Conservation (phyloP, 495 filamentous ascomycete species). For the Patellaria atrata region DNA sequence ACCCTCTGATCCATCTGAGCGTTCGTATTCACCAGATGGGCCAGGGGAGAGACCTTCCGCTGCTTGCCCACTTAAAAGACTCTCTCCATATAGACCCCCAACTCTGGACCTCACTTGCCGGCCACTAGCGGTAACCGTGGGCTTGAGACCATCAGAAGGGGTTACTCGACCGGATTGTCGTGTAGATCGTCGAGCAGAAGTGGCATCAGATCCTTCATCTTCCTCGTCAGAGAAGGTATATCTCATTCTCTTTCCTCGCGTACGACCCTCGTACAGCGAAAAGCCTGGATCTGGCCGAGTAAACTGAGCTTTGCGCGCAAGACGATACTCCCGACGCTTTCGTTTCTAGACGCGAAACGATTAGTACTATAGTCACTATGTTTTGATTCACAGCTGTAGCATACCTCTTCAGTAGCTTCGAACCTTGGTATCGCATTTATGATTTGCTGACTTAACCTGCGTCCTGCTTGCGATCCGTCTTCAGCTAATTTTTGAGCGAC, state of each 20-base stretch:
- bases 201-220: conserved; percentile 46
- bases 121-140: conserved; percentile 80
- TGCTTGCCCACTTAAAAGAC: conserved; percentile 39
- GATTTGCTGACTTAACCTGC: conserved; percentile 63
- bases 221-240: conserved; percentile 94
- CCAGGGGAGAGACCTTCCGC: conserved; percentile 19
- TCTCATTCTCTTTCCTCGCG: conserved; percentile 84
- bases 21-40: conserved; percentile 20
- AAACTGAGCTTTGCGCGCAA: conserved; percentile 75
- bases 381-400: too few species aligned
- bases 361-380: conserved; percentile 2
- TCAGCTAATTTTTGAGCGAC: conserved; percentile 58
- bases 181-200: conserved; percentile 52
- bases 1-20: conserved; percentile 23
- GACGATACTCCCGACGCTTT: conserved; percentile 79
- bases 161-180: conserved; percentile 60
- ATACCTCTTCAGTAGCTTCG: conserved; percentile 81
- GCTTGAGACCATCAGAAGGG: conserved; percentile 42
- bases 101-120: conserved; percentile 64
- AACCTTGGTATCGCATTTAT: conserved; percentile 77
- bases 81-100: conserved; percentile 69
- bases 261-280: conserved; percentile 90
- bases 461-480: conserved; percentile 67
- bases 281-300: conserved; percentile 76
- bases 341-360: conserved; percentile 52